Evolutionary conservation across 1,284 basidiomycete species (phyloP), one percentile per base, ranked within the genome.

Genomic region (Ustilago tritici): DNA sequence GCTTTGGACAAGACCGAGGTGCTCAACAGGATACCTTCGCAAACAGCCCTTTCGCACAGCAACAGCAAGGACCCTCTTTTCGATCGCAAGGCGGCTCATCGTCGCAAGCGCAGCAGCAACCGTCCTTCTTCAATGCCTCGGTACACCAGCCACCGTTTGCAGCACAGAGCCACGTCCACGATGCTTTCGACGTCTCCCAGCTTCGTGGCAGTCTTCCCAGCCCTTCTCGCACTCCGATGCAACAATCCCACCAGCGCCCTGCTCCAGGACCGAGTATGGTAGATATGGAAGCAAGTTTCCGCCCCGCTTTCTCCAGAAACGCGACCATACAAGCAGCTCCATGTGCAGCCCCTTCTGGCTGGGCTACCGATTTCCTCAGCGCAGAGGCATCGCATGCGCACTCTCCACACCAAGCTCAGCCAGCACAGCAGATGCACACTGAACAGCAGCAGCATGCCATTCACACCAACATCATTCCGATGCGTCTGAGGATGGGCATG

Each of bases 1-100:
- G 83, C 2, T 81, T 85, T 49, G 84, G 84, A 23, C 78, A 83
- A 50, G 84, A 85, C 62, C 72, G 82, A 15, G 65, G 75, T 10
- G 41, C 79, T 14, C 84, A 85, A 76, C 74, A 80, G 32, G 84
- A 85, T 50, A 62, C 55, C 2, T 76, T 59, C 10, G 40, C 56
- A 17, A 52, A 57, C 14, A 28, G 23, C 15, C 53, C 62, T 32
- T 65, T 53, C 36, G 52, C 54, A 28, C 59, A 53, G 11, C 38
- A 57, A 7, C 63, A 65, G 43, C 59, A 65, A 61, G 35, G 15
- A 8, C 36, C 67, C 35, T 65, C 63, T 14, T 75, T 73, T 31
- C 52, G 76, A 57, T 69, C 80, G 36, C 40, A 65, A 47, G 50
- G 40, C 28, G 35, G 57, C 3, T 58, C 63, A 11, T 62, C 62